These are phyloP conservation scores for Aspergillus sp. DNA, from an alignment of 2,329 filamentous ascomycete species.

Conservation along the genomic window DNA sequence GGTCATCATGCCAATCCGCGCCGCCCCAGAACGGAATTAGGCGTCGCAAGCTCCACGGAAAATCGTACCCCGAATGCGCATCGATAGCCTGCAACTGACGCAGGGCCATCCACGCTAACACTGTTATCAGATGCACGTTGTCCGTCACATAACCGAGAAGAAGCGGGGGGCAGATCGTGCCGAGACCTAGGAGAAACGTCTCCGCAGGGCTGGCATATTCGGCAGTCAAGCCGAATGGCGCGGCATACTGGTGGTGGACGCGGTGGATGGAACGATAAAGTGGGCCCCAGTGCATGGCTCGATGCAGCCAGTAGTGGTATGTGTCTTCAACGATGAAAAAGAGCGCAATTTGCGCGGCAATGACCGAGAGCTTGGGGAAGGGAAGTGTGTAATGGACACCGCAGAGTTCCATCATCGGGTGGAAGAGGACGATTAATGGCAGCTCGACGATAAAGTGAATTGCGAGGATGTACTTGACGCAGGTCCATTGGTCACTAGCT, in stretches of 20 bases:
- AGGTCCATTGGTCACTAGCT: constrained; percentile 84
- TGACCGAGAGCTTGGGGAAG: constrained; percentile 78
- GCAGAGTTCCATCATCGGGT: constrained; percentile 86
- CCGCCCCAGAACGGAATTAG: constrained; percentile 89
- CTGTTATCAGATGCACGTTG: constrained; percentile 88
- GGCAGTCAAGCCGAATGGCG: constrained; percentile 89
- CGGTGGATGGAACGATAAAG: constrained; percentile 96
- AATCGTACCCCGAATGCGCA: constrained; percentile 94
- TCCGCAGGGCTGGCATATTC: constrained; percentile 97
- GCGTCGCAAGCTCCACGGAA: constrained; percentile 92
- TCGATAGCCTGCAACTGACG: constrained; percentile 96
- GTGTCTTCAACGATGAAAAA: constrained; percentile 94
- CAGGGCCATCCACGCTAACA: constrained; percentile 89
- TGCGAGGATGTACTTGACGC: constrained; percentile 83
- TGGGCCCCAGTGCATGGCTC: constrained; percentile 84
- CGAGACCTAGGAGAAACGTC: constrained; percentile 85
- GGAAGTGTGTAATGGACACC: constrained; percentile 83
- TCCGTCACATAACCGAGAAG: constrained; percentile 75
- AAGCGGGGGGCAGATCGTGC: constrained; percentile 77
- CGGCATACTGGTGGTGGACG: constrained; percentile 96
- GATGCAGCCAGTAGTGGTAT: constrained; percentile 97
- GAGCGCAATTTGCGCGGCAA: constrained; percentile 81
- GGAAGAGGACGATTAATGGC: constrained; percentile 89
- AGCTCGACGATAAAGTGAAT: constrained; percentile 96
- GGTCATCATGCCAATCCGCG: constrained; percentile 88